Evolutionary conservation across 345 rosid species (phyloP).

Genomic region (Nasturtium officinale): DNA sequence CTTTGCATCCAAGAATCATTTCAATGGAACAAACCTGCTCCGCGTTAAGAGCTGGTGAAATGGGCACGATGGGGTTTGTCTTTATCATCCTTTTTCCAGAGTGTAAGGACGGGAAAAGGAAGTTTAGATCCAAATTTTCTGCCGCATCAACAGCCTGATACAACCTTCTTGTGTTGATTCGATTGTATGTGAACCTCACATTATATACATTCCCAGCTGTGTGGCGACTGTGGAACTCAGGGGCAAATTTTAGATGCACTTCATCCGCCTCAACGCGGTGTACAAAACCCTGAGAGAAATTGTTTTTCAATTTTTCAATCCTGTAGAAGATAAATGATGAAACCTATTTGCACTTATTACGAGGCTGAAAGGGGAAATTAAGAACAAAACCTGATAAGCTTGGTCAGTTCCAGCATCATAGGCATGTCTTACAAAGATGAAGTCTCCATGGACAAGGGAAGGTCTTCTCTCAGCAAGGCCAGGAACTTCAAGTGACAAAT

Average conservation of each 20-base stretch:
- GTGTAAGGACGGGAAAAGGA: constrained; percentile 67
- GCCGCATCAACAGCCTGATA: constrained; percentile 81
- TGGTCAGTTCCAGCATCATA: constrained; percentile 39
- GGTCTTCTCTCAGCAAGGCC: constrained; percentile 97
- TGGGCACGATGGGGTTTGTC: constrained; percentile 57
- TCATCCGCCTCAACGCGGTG: constrained; percentile 91
- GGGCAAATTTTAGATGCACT: constrained; percentile 64
- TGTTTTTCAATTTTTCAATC: background rate
- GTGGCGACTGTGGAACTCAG: constrained; percentile 57
- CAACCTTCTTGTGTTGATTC: constrained; percentile 67
- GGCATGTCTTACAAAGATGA: constrained; percentile 56
- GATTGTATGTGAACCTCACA: constrained; percentile 72
- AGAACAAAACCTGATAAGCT: constrained; percentile 56
- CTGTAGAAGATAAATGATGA: constrained; percentile 11
- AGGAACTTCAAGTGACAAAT: constrained; percentile 67
- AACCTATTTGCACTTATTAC: constrained; percentile 1
- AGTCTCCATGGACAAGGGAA: constrained; percentile 83
- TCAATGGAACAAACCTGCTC: constrained; percentile 75
- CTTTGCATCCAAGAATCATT: constrained; percentile 80
- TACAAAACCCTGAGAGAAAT: constrained; percentile 63
- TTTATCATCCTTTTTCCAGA: constrained; percentile 53
- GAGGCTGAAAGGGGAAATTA: background rate
- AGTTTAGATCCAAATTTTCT: constrained; percentile 45
- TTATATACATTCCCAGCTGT: constrained; percentile 56
- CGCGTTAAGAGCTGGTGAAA: constrained; percentile 63